phyloP scores from a whole-genome alignment of 106 monocot genomes.

The Phalaenopsis aphrodite region DNA sequence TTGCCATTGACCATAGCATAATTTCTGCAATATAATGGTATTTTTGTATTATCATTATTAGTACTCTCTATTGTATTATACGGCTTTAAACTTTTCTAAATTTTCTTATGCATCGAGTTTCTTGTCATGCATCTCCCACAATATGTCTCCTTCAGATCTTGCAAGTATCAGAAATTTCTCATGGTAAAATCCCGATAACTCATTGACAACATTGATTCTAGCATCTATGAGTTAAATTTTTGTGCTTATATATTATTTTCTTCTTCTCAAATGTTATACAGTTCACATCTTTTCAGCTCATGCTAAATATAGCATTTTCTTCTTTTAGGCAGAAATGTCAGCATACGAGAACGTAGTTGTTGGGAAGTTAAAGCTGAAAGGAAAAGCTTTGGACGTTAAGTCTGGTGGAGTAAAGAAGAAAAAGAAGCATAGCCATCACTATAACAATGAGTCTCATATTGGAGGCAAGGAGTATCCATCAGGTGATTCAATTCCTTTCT shows the following conservation, averaged over 20 bases:
- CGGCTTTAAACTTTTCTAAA: background rate
- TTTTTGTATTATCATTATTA: too few relatives aligned
- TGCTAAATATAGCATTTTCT: background rate
- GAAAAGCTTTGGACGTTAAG: conserved; percentile 72
- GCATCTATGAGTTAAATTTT: background rate
- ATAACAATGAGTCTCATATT: conserved; percentile 23
- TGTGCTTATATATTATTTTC: background rate
- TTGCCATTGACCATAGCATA: background rate
- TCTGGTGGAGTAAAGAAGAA: conserved; percentile 81
- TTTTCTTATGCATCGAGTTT: background rate
- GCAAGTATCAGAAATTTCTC: too few relatives aligned
- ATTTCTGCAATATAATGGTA: background rate
- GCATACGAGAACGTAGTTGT: conserved; percentile 78
- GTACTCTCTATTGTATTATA: background rate
- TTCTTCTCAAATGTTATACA: background rate
- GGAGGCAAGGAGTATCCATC: conserved; percentile 24
- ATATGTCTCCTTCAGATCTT: too few relatives aligned
- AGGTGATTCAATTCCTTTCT: conserved; percentile 11
- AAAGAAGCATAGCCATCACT: conserved; percentile 44
- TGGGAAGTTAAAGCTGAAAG: conserved; percentile 51
- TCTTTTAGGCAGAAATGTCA: conserved; percentile 42
- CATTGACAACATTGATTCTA: too few relatives aligned
- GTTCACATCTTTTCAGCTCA: background rate
- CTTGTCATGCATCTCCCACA: too few relatives aligned
- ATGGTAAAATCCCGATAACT: too few relatives aligned